Conservation (phyloP, 768 basidiomycete genomes). For the Russula lepida region DNA sequence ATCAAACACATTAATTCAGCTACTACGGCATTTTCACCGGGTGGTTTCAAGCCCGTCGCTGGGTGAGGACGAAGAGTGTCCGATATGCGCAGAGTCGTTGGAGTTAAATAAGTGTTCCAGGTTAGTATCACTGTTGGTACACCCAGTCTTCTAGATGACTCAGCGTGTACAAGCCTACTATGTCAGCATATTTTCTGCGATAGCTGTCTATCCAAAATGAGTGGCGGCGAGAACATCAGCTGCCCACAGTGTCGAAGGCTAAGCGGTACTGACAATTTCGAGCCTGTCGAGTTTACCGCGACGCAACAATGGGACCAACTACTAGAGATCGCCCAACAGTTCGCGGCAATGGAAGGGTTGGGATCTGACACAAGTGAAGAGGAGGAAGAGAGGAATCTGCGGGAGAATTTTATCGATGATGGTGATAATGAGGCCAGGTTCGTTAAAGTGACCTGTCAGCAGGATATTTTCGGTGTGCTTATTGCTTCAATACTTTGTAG, state of each 20-base stretch:
- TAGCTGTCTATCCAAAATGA: constrained; percentile 29
- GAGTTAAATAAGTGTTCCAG: constrained; percentile 30
- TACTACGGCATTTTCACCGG: constrained; percentile 34
- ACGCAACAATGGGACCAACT: constrained; percentile 38
- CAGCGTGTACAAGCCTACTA: constrained; percentile 27
- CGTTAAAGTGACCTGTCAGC: neutral
- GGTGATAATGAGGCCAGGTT: constrained; percentile 15
- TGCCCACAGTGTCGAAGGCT: constrained; percentile 34
- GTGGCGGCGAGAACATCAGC: constrained; percentile 25
- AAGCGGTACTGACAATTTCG: constrained; percentile 29
- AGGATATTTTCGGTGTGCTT: neutral
- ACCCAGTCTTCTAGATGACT: neutral
- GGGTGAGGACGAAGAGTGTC: constrained; percentile 33
- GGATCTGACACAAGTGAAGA: constrained; percentile 37
- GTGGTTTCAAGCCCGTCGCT: constrained; percentile 32
- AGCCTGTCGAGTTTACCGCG: constrained; percentile 33
- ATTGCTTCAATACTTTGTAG: neutral
- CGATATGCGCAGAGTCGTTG: constrained; percentile 32
- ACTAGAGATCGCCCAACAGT: constrained; percentile 32
- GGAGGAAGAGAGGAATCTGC: constrained; percentile 31
- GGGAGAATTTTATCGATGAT: constrained; percentile 28
- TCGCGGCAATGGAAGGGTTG: constrained; percentile 33
- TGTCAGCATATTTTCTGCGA: constrained; percentile 41
- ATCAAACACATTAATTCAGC: constrained; percentile 23
- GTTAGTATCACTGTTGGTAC: constrained; percentile 21